Percentiles rank a stretch among this genome's conserved stretches.
Conservation (phyloP, 164 flowering plant species). For the Kingdonia uniflora region DNA sequence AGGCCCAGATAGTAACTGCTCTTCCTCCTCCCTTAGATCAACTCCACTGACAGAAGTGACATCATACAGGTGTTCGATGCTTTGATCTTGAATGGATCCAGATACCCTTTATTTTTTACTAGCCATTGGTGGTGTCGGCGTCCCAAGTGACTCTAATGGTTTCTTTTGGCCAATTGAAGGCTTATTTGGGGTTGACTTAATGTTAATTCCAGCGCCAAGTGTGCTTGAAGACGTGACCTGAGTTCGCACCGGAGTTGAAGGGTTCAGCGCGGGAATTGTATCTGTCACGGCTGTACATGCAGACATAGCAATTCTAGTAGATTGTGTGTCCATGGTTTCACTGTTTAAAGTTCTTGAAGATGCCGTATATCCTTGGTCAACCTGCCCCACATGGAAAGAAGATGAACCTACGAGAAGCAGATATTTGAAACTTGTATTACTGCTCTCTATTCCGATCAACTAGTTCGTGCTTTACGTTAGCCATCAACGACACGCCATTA, state of each 20-base stretch:
- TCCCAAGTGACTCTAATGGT: slow-evolving; percentile 56
- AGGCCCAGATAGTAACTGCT: slow-evolving; percentile 75
- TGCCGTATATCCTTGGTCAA: slow-evolving; percentile 36
- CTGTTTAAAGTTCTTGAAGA: slow-evolving; percentile 13
- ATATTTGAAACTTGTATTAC: slow-evolving; percentile 29
- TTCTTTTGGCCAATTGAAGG: slow-evolving; percentile 76
- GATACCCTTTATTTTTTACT: slow-evolving; percentile 91
- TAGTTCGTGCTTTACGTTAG: slow-evolving; percentile 54
- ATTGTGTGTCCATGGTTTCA: no score
- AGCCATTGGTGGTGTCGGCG: slow-evolving; percentile 51
- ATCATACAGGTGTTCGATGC: slow-evolving; percentile 97
- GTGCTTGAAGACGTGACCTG: slow-evolving; percentile 38
- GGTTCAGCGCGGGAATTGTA: not conserved
- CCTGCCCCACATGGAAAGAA: slow-evolving; percentile 24
- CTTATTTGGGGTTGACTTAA: slow-evolving; percentile 54
- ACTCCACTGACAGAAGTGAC: slow-evolving; percentile 98
- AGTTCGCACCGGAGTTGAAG: slow-evolving; percentile 16
- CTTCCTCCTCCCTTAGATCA: slow-evolving; percentile 94
- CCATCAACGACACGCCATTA: slow-evolving; percentile 23
- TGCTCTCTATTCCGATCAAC: slow-evolving; percentile 51
- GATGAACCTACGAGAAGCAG: slow-evolving; percentile 39
- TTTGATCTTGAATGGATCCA: slow-evolving; percentile 67
- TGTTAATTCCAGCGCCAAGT: slow-evolving; percentile 29
- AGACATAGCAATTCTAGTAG: no score
- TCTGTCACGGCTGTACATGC: not conserved